Evolutionary conservation across 176 grass and related monocot species (phyloP).

Genomic region (Puya raimondii): DNA sequence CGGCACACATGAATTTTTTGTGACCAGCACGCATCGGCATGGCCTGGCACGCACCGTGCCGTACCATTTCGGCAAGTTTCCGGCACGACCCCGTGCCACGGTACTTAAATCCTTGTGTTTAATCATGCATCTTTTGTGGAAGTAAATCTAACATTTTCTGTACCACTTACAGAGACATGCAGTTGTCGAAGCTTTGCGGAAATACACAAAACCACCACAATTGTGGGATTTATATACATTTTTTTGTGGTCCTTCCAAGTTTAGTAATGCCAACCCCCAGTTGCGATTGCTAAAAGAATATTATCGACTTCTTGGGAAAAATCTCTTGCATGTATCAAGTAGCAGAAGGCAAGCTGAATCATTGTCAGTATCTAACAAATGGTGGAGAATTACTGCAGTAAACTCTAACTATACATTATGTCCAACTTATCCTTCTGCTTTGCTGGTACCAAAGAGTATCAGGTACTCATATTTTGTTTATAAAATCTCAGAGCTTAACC

Average conservation of each 20-base stretch:
- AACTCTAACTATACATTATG: conserved; percentile 83
- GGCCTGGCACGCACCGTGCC: no score
- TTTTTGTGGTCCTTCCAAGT: conserved; percentile 56
- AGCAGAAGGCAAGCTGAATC: conserved; percentile 26
- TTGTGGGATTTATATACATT: conserved; percentile 82
- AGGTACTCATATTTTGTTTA: conserved; percentile 36
- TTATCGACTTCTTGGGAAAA: conserved; percentile 53
- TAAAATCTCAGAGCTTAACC: neutral
- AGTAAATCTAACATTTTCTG: neutral
- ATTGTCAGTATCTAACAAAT: conserved; percentile 33
- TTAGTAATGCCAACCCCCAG: conserved; percentile 69
- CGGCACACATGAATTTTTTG: no score
- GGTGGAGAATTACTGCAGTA: conserved; percentile 71
- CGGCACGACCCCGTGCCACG: no score
- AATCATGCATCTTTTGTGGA: neutral
- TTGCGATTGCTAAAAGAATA: conserved; percentile 70
- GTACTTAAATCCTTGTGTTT: no score
- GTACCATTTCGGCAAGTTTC: no score
- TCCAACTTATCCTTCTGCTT: conserved; percentile 72
- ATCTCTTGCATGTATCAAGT: conserved; percentile 24
- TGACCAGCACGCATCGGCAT: no score
- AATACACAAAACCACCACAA: conserved; percentile 55
- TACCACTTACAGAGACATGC: conserved; percentile 55
- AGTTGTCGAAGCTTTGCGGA: conserved; percentile 62
- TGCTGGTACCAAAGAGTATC: conserved; percentile 81